Conservation (phyloP, 768 basidiomycete species). For the Russula sp. region DNA sequence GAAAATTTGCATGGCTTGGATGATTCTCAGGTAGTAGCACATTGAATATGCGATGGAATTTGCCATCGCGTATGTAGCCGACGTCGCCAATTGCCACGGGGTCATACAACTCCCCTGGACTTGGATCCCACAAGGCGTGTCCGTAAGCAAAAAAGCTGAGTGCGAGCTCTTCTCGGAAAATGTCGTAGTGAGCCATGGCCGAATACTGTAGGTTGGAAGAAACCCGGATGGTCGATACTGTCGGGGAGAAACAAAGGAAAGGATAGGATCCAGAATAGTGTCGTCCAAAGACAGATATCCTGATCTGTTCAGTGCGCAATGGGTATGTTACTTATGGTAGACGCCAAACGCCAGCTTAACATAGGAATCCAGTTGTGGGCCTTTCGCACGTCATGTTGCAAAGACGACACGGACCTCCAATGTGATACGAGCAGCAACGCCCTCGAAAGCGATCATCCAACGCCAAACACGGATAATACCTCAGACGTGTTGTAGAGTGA, state of each 20-base stretch:
- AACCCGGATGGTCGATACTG: neutral
- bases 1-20: neutral
- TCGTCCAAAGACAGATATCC: neutral
- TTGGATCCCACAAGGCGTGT: neutral
- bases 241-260: neutral
- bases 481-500: no score
- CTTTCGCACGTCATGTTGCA: neutral
- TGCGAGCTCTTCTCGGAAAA: neutral
- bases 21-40: neutral
- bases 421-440: neutral
- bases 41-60: constrained; percentile 1
- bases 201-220: neutral
- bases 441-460: neutral
- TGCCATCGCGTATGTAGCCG: neutral
- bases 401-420: neutral
- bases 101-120: neutral
- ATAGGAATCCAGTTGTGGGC: neutral
- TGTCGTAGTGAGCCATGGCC: neutral
- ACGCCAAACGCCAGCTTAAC: neutral
- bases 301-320: neutral
- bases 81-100: neutral
- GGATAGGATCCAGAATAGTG: neutral
- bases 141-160: neutral
- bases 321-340: neutral
- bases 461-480: neutral